These are phyloP conservation scores for Aspergillus felis DNA, from an alignment of 2,329 filamentous ascomycete genomes.

Conservation along the genomic window DNA sequence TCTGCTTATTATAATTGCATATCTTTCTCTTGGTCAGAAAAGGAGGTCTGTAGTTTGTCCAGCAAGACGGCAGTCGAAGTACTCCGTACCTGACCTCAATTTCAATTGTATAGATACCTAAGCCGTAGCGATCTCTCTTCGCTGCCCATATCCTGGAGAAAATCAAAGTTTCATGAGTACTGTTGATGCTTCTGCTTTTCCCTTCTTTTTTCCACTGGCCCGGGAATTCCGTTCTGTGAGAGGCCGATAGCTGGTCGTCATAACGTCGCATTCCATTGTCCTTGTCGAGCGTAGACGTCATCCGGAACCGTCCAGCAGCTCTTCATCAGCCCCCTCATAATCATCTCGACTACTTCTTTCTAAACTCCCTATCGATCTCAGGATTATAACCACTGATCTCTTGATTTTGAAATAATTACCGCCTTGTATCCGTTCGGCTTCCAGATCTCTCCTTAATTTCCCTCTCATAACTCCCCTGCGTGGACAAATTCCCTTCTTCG, in stretches of 20 bases:
- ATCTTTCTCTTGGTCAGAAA: background rate
- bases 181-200: background rate
- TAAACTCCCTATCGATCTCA: background rate
- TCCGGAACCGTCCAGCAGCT: constrained; percentile 20
- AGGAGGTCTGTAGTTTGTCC: background rate
- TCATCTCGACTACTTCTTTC: constrained; percentile 1
- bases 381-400: background rate
- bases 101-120: background rate
- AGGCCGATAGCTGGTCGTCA: constrained; percentile 10
- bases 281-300: constrained; percentile 33
- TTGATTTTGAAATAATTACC: background rate
- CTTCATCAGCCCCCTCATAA: background rate
- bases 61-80: background rate
- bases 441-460: background rate
- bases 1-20: background rate
- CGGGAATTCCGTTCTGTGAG: constrained; percentile 12
- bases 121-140: background rate
- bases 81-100: background rate
- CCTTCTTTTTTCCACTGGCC: constrained; percentile 1
- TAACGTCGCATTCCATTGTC: constrained; percentile 16
- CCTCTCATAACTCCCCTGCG: background rate
- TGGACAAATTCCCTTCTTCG: background rate
- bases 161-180: background rate
- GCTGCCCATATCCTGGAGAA: background rate
- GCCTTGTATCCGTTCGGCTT: background rate